A percentile compares a stretch with the other conserved stretches of the same genome.
phyloP scores from a whole-genome alignment of 2,329 filamentous ascomycete genomes.

The Xylariaceae sp. region DNA sequence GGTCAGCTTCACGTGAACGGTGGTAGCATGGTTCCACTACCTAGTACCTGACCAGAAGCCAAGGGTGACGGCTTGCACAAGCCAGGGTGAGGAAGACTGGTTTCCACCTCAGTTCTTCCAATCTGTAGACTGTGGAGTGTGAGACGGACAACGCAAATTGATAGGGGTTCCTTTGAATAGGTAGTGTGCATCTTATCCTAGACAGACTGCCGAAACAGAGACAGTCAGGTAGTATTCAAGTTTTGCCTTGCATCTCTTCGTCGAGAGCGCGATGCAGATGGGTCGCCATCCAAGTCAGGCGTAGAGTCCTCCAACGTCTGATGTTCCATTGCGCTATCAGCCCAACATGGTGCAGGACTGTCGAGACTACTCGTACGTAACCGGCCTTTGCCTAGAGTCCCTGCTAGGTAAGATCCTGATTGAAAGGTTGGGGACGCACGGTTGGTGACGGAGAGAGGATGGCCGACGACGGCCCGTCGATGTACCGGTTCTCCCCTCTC shows the following conservation, averaged over 20 bases:
- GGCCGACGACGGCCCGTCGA: too few species aligned
- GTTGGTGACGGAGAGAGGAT: neutral
- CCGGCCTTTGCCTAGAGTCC: neutral
- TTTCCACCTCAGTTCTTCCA: neutral
- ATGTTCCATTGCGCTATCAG: too few species aligned
- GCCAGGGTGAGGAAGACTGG: neutral
- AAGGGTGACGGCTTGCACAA: neutral
- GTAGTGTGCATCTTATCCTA: neutral
- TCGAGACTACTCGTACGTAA: neutral
- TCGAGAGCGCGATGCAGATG: neutral
- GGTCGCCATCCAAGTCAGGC: neutral
- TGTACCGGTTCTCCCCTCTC: too few species aligned
- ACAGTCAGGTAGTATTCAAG: neutral
- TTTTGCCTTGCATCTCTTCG: neutral
- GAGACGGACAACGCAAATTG: conserved; percentile 1
- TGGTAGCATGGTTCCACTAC: too few species aligned
- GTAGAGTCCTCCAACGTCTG: neutral
- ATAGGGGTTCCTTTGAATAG: neutral
- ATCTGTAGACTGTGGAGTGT: neutral
- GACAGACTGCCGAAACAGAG: neutral
- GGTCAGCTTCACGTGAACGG: neutral
- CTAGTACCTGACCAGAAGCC: neutral
- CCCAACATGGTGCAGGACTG: too few species aligned
- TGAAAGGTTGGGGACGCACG: neutral
- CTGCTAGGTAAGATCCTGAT: too few species aligned